Evolutionary conservation across 2,329 filamentous ascomycete genomes (phyloP), one percentile per base, ranked within the genome.

Genomic region (Aureobasidium namibiae): DNA sequence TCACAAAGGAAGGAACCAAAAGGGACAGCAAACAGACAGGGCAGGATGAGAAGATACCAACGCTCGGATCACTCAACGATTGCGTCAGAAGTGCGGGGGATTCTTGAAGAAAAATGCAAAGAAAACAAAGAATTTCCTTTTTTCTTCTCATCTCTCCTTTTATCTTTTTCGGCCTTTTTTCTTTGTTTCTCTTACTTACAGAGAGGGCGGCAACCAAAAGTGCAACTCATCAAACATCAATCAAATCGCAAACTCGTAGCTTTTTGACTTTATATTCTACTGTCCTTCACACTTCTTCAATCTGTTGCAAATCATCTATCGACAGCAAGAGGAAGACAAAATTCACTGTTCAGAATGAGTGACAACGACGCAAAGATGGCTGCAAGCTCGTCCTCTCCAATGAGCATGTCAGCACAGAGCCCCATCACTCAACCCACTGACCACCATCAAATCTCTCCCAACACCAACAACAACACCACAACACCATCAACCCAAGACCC

Each of bases 121-220:
- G 38, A 56, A 56, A 56, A 56, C 52, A 56, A 56, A 56, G 50
- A 54, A 56, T 45, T 45, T 29, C 16, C 36, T 45, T 50, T 36
- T 13, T 34, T 16, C 36, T 50, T 49, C 44, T 56, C 24, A n/a
- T 34, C 21, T 45, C n/a, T 24, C 21, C 31, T 42, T 53, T 54
- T 42, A 39, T 52, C 48, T 52, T n/a, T n/a, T n/a, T n/a, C n/a
- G n/a, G n/a, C n/a, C n/a, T n/a, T n/a, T n/a, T n/a, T n/a, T 7
- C 33, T 39, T 14, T 16, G 29, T 42, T 18, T 24, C 42, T 54
- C 36, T 42, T 42, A 14, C 23, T 54, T 33, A 33, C 6, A 23
- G 26, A 29, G 9, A 23, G 16, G n/a, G n/a, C n/a, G n/a, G n/a
- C 21, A 33, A 14, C n/a, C 6, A 4, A 26, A 9, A 53, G 36